Evolutionary conservation across 1,139 yeast species (phyloP), one percentile per base, ranked within the genome.

Genomic region (Blastobotrys proliferans): DNA sequence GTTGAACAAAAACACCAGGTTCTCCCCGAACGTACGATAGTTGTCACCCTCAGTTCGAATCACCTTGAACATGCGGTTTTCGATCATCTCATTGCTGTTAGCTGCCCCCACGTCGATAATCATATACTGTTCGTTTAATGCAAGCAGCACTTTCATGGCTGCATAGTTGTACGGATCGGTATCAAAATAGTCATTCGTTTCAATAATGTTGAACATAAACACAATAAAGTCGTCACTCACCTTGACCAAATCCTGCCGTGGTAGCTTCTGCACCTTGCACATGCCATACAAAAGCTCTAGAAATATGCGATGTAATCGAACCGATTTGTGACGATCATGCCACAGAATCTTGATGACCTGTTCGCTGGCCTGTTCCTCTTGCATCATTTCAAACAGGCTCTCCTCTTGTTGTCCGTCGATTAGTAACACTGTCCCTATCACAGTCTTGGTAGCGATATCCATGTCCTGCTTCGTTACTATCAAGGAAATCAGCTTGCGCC

Each of bases 71-170:
- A 68, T 62, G 28, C 48, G 50, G 52, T 71, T 71, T 5, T 19
- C 32, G 4, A 48, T 17, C 10, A 41, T 37, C 4, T 26, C 38
- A 8, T 40, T 35, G 6, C 28, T 39, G 4, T 33, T 38, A 4
- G 35, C 40, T 3, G 44, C 41, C 4, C 33, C 41, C 22, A 77
- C 73, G 35, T 72, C 71, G 11, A 66, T 78, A 41, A 86, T 82
- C 76, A 88, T 76, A 60, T 78, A 88, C 60, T 88, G 96, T 59
- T 88, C 96, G 60, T 87, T 87, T 17, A 88, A 68, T 2, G 86
- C 77, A 36, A 88, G 67, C 8, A 87, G 62, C n/a, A 85, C 67
- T 56, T 82, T 82, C 66, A 87, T 82, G 53, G 81, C 80, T 32
- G 85, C 78, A 51, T 79, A 79, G 41, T 86, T 84, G 47, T 76